Evolutionary conservation across 495 filamentous ascomycete species (phyloP), one percentile per base, ranked within the genome.

Genomic region (Penicillium flavigenum): DNA sequence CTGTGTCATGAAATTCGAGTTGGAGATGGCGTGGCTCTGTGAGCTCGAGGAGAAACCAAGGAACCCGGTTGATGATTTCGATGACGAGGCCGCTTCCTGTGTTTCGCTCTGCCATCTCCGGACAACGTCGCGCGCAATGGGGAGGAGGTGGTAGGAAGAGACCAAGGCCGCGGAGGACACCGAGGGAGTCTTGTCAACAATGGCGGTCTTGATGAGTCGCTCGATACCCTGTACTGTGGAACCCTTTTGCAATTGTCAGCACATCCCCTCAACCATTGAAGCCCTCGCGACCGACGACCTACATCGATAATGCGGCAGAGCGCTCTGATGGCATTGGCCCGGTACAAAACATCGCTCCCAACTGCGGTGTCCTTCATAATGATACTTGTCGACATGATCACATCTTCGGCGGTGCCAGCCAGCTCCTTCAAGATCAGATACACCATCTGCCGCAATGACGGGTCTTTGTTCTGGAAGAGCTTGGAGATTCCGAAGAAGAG

Each of bases 401-500:
- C 92, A 82, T 99, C 94, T 75, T 98, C 92, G 29, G 95, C 93
- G n/a, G 91, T 95, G 68, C 86, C 83, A 58, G 93, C 90, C 62
- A 99, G 80, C 82, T 99, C 94, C 82, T 96, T 97, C 79, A 98
- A 87, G 62, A 96, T 86, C 31, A 98, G 81, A 78, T 98, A 96
- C 36, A 99, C 93, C 93, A 98, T 98, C 79, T 99, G 94, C 65
- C 94, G 91, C 73, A 99, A 82, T 61, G 90, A 91, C 63, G 92
- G 90, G 85, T 99, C 94, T 74, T 96, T 96, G 76, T 97, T 97
- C 78, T 99, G 94, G 81, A 99, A 99, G 56, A 99, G 86, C 79
- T 99, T 99, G 58, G 92, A 96, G 72, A 99, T 98, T 59, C 93
- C 92, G 76, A 99, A 98, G 83, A 99, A 99, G 56, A 99, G 89